phyloP scores from a whole-genome alignment of 257 asterid species.

The Gentiana dahurica region DNA sequence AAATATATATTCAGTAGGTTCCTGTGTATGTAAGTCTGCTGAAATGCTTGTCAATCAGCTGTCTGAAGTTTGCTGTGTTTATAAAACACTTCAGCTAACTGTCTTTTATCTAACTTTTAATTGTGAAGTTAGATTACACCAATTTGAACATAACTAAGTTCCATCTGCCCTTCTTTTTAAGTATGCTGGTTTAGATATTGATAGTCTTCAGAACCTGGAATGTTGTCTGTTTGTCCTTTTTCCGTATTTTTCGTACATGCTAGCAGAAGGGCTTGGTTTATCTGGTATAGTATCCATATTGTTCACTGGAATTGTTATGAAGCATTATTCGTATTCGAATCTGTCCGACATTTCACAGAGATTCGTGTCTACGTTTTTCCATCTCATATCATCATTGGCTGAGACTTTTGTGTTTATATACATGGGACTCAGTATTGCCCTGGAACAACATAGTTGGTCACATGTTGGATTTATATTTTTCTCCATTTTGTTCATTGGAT shows the following conservation, averaged over 20 bases:
- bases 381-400: slow-evolving; percentile 90
- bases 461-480: slow-evolving; percentile 95
- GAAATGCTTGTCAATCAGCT: too few relatives aligned
- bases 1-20: too few relatives aligned
- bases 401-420: slow-evolving; percentile 96
- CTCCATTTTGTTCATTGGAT: slow-evolving; percentile 83
- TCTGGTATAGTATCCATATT: slow-evolving; percentile 94
- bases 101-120: too few relatives aligned
- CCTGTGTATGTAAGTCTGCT: too few relatives aligned
- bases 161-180: too few relatives aligned
- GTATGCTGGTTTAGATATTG: too few relatives aligned
- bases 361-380: slow-evolving; percentile 94
- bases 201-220: too few relatives aligned
- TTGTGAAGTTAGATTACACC: too few relatives aligned
- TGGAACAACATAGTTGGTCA: slow-evolving; percentile 98
- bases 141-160: too few relatives aligned
- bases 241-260: slow-evolving; percentile 44
- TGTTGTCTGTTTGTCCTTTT: too few relatives aligned
- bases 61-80: too few relatives aligned
- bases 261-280: slow-evolving; percentile 98
- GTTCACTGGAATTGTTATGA: slow-evolving; percentile 99
- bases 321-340: slow-evolving; percentile 83
- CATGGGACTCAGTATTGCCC: slow-evolving; percentile 98
- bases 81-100: too few relatives aligned
- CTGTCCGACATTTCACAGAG: slow-evolving; percentile 92